A percentile compares a stretch with the other conserved stretches of the same genome.
These are phyloP conservation scores for Geranium rotundifolium DNA, from an alignment of 345 rosid genomes.

Conservation along the genomic window DNA sequence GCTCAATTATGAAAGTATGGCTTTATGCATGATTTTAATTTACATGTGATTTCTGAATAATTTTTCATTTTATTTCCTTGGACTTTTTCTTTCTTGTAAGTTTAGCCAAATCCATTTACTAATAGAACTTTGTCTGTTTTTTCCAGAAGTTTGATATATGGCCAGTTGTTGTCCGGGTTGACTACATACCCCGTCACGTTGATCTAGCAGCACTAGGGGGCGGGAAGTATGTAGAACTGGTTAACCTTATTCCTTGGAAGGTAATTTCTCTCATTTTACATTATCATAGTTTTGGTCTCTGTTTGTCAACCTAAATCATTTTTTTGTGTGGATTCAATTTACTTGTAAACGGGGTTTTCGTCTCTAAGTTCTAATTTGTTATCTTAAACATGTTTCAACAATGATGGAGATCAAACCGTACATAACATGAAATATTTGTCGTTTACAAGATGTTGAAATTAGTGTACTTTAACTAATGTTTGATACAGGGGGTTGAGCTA, in stretches of 20 bases:
- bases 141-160: constrained; percentile 78
- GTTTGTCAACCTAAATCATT: too few species aligned
- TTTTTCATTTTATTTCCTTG: not conserved
- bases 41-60: too few species aligned
- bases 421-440: too few species aligned
- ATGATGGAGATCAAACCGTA: too few species aligned
- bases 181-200: constrained; percentile 72
- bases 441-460: too few species aligned
- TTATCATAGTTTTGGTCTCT: not conserved
- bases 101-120: constrained; percentile 11
- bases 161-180: constrained; percentile 77
- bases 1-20: too few species aligned
- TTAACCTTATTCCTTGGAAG: constrained; percentile 95
- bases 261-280: constrained; percentile 19
- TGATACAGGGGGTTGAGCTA: constrained; percentile 74
- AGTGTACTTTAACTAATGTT: not conserved
- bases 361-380: too few species aligned
- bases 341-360: too few species aligned
- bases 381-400: too few species aligned
- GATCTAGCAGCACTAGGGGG: constrained; percentile 80
- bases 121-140: constrained; percentile 13
- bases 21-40: too few species aligned
- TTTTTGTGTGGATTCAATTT: too few species aligned
- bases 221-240: constrained; percentile 88
- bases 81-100: constrained; percentile 1